These are phyloP conservation scores for Kluyveromyces aestuarii DNA, from an alignment of 805 yeast genomes.

Conservation along the genomic window DNA sequence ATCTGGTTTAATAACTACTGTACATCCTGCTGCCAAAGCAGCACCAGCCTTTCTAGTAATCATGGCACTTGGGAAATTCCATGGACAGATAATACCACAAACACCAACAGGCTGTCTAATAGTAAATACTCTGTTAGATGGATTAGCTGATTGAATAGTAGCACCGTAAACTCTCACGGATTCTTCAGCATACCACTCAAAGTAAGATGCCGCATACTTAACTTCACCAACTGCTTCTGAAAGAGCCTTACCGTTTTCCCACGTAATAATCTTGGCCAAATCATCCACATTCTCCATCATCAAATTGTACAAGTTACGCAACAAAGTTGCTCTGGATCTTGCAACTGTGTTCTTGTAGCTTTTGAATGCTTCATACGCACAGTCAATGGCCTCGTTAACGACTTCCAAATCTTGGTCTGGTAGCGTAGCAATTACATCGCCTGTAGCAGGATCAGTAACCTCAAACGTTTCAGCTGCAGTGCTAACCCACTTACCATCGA, in stretches of 20 bases:
- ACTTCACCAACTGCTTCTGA: constrained; percentile 48
- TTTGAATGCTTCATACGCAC: constrained; percentile 38
- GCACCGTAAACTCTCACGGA: constrained; percentile 48
- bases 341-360: constrained; percentile 39
- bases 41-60: constrained; percentile 58
- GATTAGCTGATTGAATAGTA: constrained; percentile 46
- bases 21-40: constrained; percentile 58
- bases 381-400: constrained; percentile 48
- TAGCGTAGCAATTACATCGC: constrained; percentile 46
- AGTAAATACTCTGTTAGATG: constrained; percentile 43
- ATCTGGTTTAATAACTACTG: constrained; percentile 52
- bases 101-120: constrained; percentile 55
- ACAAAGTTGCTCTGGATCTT: constrained; percentile 41
- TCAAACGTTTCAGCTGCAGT: constrained; percentile 39
- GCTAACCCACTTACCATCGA: constrained; percentile 69
- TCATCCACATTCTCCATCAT: constrained; percentile 50
- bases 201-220: constrained; percentile 59
- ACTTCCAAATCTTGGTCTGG: constrained; percentile 52
- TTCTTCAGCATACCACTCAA: constrained; percentile 80
- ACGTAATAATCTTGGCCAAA: constrained; percentile 44
- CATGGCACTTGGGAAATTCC: constrained; percentile 65
- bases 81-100: constrained; percentile 54
- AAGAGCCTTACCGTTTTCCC: constrained; percentile 54
- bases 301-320: constrained; percentile 40
- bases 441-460: constrained; percentile 71